These are phyloP conservation scores for Dothistroma septosporum DNA, from an alignment of 2,329 filamentous ascomycete genomes.

Conservation along the genomic window DNA sequence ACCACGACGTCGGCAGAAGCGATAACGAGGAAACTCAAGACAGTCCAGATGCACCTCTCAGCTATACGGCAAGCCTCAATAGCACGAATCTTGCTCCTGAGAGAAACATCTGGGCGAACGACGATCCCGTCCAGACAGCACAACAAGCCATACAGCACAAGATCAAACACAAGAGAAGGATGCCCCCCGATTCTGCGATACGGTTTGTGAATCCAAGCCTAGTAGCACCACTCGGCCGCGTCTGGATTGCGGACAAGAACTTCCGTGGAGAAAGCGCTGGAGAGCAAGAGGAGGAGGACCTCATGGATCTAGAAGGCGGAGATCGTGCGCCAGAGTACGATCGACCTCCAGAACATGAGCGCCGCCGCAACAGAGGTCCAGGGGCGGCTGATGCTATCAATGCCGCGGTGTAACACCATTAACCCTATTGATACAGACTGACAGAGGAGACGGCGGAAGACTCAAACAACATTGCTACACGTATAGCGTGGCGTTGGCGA, in stretches of 20 bases:
- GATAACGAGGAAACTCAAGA: constrained; percentile 27
- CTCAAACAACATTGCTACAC: background rate
- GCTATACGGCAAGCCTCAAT: constrained; percentile 20
- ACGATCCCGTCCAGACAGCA: constrained; percentile 8
- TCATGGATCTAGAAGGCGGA: background rate
- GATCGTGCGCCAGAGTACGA: background rate
- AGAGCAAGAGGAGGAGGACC: background rate
- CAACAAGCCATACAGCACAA: constrained; percentile 11
- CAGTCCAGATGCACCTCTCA: constrained; percentile 16
- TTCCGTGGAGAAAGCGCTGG: background rate
- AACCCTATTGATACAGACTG: background rate
- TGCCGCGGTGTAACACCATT: background rate
- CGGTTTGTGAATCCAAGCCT: constrained; percentile 75
- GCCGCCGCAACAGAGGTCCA: background rate
- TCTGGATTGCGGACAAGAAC: constrained; percentile 30
- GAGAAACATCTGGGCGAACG: constrained; percentile 40
- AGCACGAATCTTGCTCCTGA: constrained; percentile 28
- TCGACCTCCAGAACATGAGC: constrained; percentile 3
- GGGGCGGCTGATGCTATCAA: constrained; percentile 1
- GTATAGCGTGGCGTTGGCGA: background rate
- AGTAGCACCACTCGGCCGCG: constrained; percentile 47
- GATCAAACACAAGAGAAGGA: constrained; percentile 9
- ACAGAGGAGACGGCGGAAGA: background rate
- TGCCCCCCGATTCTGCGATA: constrained; percentile 51
- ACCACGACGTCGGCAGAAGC: constrained; percentile 9